Evolutionary conservation across 1,284 basidiomycete genomes (phyloP), one percentile per base, ranked within the genome.

Genomic region (Schizopora paradoxa): DNA sequence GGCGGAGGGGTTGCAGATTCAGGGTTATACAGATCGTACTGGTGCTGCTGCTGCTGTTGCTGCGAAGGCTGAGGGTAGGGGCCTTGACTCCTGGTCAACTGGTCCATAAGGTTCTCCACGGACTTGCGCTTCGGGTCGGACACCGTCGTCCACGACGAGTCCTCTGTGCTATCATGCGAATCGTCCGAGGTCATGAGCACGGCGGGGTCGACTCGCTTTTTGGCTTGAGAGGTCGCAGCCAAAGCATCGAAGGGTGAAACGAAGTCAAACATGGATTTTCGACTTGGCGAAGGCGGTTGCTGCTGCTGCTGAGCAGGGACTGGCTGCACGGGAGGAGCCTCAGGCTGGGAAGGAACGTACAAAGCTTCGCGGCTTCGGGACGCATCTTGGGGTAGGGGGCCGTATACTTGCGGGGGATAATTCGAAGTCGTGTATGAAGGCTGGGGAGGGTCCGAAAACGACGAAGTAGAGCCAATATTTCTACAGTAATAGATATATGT

Each of bases 231-330:
- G 13, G 70, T 61, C 5, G 74, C 67, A 22, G 66, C 61, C 23
- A 90, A 70, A 10, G 85, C 84, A 56, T 90, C 87, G 55, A 90
- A 89, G 3, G 87, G 82, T 44, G 86, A 88, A 45, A 83, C 72
- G 51, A 86, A 90, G 40, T 88, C 84, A 56, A 89, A 90, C 74
- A 88, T 78, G 44, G 83, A 82, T 63, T 83, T 82, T 54, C 77
- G 81, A 23, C 80, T 73, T 34, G 84, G 81, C 26, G 82, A 77
- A 0, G 84, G 79, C 7, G 73, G 67, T 35, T 72, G 72, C 43
- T 71, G 74, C 47, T 68, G 68, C 34, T 51, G 54, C 28, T 47
- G 56, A 27, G 51, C 53, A 37, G 55, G 55, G 41, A 57, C 57
- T 28, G 40, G 54, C 25, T 62, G 48, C 41, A 47, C 48, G 25